Conservation (phyloP, 106 monocot species). For the Dioscorea dumetorum region DNA sequence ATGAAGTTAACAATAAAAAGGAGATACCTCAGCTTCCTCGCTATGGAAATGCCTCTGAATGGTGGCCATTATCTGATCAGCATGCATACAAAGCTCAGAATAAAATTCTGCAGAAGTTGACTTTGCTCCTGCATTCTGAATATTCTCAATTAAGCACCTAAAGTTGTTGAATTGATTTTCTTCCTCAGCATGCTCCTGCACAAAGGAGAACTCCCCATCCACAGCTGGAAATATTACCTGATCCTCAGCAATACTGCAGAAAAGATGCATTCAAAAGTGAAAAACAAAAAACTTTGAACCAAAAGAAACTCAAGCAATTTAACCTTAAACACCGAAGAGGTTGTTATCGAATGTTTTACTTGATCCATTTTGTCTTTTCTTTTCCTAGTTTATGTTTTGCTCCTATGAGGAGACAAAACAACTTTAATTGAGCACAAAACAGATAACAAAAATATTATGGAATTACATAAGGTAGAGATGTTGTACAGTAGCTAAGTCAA, state of each 20-base stretch:
- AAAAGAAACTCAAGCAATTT: too few species aligned
- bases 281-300: too few species aligned
- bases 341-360: too few species aligned
- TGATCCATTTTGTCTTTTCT: too few species aligned
- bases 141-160: constrained; percentile 85
- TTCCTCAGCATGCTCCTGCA: constrained; percentile 89
- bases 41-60: constrained; percentile 80
- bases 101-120: constrained; percentile 86
- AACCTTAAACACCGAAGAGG: too few species aligned
- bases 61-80: constrained; percentile 94
- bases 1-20: background rate
- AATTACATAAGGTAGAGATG: too few species aligned
- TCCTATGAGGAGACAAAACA: too few species aligned
- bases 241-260: constrained; percentile 91
- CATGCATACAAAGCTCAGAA: constrained; percentile 71
- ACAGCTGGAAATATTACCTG: constrained; percentile 99
- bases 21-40: constrained; percentile 75
- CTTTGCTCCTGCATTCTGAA: constrained; percentile 64
- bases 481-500: too few species aligned
- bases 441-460: too few species aligned
- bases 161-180: constrained; percentile 84
- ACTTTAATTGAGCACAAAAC: too few species aligned
- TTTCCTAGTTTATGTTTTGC: too few species aligned
- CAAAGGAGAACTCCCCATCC: constrained; percentile 70
- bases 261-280: background rate